These are phyloP conservation scores for Platanthera zijinensis DNA, from an alignment of 106 monocot species.

Conservation along the genomic window DNA sequence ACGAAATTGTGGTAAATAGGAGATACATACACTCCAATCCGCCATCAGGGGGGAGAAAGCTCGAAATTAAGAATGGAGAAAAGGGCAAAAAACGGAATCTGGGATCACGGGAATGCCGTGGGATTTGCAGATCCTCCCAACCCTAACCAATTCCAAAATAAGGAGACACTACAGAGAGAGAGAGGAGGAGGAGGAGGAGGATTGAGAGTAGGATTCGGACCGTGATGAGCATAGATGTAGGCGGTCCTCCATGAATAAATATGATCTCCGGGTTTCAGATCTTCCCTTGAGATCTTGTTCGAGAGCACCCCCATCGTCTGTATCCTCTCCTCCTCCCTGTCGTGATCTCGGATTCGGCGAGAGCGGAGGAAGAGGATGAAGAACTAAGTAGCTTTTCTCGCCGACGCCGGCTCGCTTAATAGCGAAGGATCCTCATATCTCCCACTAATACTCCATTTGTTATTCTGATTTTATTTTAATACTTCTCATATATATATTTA, in stretches of 20 bases:
- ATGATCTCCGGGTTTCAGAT: constrained; percentile 62
- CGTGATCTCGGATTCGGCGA: not conserved
- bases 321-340: not conserved
- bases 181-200: not conserved
- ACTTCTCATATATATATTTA: too few relatives aligned
- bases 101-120: not conserved
- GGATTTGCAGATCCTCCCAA: not conserved
- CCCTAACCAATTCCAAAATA: not conserved
- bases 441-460: too few relatives aligned
- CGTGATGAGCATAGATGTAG: constrained; percentile 72
- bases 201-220: constrained; percentile 4
- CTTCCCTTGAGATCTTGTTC: constrained; percentile 37
- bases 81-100: not conserved
- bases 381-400: not conserved
- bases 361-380: not conserved
- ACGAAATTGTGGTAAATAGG: not conserved
- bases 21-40: not conserved
- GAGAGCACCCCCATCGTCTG: constrained; percentile 41
- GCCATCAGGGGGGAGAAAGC: not conserved
- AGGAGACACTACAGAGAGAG: not conserved
- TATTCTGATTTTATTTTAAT: too few relatives aligned
- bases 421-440: too few relatives aligned
- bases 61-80: not conserved
- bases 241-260: constrained; percentile 68
- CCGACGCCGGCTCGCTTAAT: too few relatives aligned